Evolutionary conservation across 2,329 filamentous ascomycete species (phyloP).

Genomic region (Cladosporium sp.): DNA sequence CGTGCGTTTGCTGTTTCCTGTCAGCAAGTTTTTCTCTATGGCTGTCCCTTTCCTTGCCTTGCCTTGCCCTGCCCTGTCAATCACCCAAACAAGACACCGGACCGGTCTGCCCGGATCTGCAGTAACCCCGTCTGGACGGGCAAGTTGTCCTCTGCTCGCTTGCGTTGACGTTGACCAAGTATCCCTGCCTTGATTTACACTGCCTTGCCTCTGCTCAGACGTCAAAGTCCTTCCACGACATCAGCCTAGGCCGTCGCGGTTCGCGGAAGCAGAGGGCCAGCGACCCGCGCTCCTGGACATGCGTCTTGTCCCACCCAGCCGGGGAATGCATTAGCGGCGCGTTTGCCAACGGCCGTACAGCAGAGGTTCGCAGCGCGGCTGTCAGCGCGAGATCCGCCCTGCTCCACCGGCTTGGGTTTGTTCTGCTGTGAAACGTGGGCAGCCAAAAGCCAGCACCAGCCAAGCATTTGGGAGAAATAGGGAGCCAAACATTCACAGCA

Average conservation of each 20-base stretch:
- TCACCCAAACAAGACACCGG: not conserved
- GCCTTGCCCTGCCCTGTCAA: not conserved
- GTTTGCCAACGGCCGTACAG: constrained; percentile 12
- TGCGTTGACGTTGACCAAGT: not conserved
- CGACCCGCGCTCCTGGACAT: constrained; percentile 10
- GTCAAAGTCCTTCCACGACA: not conserved
- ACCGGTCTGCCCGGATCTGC: not conserved
- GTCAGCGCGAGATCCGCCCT: constrained; percentile 3
- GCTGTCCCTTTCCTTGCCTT: not conserved
- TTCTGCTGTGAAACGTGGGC: constrained; percentile 12
- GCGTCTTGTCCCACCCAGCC: constrained; percentile 8
- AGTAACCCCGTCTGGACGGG: no score
- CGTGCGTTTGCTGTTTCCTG: constrained; percentile 9
- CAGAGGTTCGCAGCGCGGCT: constrained; percentile 7
- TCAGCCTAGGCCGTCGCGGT: constrained; percentile 3
- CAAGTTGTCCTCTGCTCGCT: not conserved
- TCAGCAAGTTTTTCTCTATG: not conserved
- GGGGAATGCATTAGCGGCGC: constrained; percentile 10
- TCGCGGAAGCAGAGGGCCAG: constrained; percentile 1
- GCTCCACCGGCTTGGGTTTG: constrained; percentile 1
- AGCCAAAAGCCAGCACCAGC: not conserved
- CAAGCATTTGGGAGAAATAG: no score
- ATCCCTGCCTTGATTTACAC: not conserved
- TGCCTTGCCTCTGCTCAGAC: not conserved
- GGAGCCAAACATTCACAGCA: no score